Evolutionary conservation across 768 basidiomycete species (phyloP), one percentile per base, ranked within the genome.

Genomic region (Vishniacozyma victoriae): DNA sequence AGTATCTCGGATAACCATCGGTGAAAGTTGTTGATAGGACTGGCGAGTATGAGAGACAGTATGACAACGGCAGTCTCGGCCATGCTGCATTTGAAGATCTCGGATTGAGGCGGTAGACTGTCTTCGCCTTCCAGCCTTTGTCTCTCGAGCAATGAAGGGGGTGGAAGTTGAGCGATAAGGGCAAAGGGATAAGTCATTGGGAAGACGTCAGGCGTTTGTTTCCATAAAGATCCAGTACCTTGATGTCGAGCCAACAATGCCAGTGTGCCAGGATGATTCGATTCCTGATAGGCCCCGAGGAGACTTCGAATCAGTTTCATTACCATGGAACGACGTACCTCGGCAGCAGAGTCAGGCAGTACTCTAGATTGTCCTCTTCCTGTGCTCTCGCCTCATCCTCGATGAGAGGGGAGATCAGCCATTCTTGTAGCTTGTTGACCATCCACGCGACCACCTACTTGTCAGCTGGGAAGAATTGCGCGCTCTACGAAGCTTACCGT

Each of bases 181-280:
- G 88, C 83, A 71, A 95, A 91, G 0, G 93, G 93, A 69, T 96
- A 91, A 0, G 91, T 85, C 55, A 90, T 86, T 0, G 93, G 93
- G 73, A 96, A 96, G 1, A 86, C 85, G 36, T 87, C 82, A 0
- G 90, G 91, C 2, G 78, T 67, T 1, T 75, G 65, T 18, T 82
- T 73, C 40, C 82, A 80, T n/a, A 52, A 35, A 15, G 52, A 26
- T 2, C 80, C 77, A 1, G 72, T 76, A 0, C 83, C 78, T 39
- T 79, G 80, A 22, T 78, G 80, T 35, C 80, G 81, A 60, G 85
- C 84, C 37, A 96, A 79, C 1, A 82, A 81, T 44, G 79, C 79
- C 33, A 77, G 78, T 16, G 84, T 85, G 0, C 76, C 78, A 0
- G 82, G 75, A 56, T 73, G 82, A 57, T 85, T 82, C 38, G 88